Base-by-base conservation (phyloP, 2,329 filamentous ascomycete species). In the Penicillium oxalicum region DNA sequence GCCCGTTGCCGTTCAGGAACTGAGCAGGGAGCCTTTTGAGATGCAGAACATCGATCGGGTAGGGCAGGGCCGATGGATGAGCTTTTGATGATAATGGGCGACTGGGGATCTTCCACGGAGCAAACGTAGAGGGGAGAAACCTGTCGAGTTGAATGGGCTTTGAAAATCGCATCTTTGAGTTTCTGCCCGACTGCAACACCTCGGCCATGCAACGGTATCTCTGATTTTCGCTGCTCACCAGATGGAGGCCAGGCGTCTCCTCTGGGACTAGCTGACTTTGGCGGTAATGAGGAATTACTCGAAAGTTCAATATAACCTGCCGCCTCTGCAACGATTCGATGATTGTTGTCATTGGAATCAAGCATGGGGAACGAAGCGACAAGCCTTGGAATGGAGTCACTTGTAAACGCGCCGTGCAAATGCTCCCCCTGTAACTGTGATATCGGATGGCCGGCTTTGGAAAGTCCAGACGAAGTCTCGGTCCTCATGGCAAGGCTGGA, bases 101-200 rank as follows among this genome's bases (percentile, higher is more conserved):
- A 18, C 18, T 18, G 18, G 18, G 18, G 29, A 2, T 7, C 7
- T 11, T 32, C 29, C 11, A 11, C 11, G 7, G 7, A 4, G 29
- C 7, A 11, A 11, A 32, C 29, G 13, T 37, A 6, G 9, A 25
- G 27, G 35, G 48, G 25, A 27, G 28, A 32, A 11, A 4, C 5
- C 34, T 43, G 34, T 4, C 38, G n/a, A 9, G 18, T n/a, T 7
- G 41, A 5, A 26, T 44, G 45, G 28, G 26, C 41, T 24, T 44
- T 48, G 8, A 47, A 44, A 7, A 64, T 51, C 2, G 59, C 61
- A 42, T 56, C 57, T 18, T 50, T 38, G 8, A 64, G 52, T 33
- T 61, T 63, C 38, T 56, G 25, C 1, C 58, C 62, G 24, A 63
- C 51, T 18, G 39, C 34, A 37, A 54, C 50, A 2, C 62, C 62